Evolutionary conservation across 2,329 filamentous ascomycete species (phyloP), one percentile per base, ranked within the genome.

Genomic region (Hymenoscyphus scutula): DNA sequence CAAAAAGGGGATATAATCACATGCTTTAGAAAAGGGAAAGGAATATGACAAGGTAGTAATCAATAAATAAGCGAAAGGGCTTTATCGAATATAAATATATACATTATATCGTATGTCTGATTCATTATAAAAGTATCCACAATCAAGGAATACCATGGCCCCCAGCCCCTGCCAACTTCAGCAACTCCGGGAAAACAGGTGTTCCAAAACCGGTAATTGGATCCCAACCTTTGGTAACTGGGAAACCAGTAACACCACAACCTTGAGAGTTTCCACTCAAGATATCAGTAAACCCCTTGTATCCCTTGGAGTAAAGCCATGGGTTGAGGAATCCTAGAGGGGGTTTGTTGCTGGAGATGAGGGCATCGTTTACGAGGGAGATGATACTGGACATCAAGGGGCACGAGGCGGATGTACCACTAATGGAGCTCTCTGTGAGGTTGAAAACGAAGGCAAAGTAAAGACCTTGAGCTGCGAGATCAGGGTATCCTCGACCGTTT

Each of bases 291-390:
- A 79, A 71, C 1, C 71, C 76, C 57, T 75, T 74, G 61, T 71
- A 72, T 30, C 72, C 73, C 34, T 68, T 70, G 1, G 63, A 64
- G 60, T 79, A 80, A 32, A 79, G 60, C 77, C 76, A 78, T 1
- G 77, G 77, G 70, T 80, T 80, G 59, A 79, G 63, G 69, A 78
- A 79, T 1, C 78, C 77, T 1, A 79, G 69, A 0, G 73, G 68
- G 7, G 71, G 70, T 70, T 82, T 80, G 7, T 82, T 82, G 11
- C 75, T 75, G 0, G 80, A 75, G 19, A 88, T 72, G 15, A 85
- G 76, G 0, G 83, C 84, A 64, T 88, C 86, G 67, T 89, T 89
- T 53, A 89, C 76, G 4, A 89, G 77, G 1, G 82, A 76, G 41
- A 89, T 77, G 62, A 89, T 78, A 19, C 79, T 82, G 0, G 84